These are phyloP conservation scores for Pseudofabraea citricarpa DNA, from an alignment of 2,329 filamentous ascomycete genomes.

Conservation along the genomic window DNA sequence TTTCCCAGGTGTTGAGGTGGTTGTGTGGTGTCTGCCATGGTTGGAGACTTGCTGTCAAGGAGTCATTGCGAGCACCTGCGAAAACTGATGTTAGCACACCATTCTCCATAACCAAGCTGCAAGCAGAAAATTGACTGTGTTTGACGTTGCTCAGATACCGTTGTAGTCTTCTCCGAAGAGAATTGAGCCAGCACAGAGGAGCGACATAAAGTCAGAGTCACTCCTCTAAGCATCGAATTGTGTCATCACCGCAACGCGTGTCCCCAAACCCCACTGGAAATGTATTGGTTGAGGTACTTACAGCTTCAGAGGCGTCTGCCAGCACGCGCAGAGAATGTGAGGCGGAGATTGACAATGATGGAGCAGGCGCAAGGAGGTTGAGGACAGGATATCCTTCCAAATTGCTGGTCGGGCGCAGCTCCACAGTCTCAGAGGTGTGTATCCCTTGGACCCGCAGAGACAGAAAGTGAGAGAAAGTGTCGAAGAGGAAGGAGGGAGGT, in stretches of 20 bases:
- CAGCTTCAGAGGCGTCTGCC: conserved; percentile 8
- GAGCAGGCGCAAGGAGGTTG: no score
- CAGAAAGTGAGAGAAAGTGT: conserved; percentile 3
- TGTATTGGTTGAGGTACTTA: background rate
- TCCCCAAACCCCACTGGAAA: background rate
- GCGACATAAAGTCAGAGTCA: conserved; percentile 42
- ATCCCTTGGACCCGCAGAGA: no score
- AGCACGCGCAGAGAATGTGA: no score
- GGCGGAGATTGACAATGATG: no score
- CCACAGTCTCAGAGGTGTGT: no score
- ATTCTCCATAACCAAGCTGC: background rate
- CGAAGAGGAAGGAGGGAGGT: conserved; percentile 1
- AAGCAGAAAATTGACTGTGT: conserved; percentile 7
- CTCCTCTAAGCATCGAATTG: conserved; percentile 49
- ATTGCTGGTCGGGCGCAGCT: no score
- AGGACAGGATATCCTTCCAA: no score
- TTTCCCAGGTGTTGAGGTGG: no score
- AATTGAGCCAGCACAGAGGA: conserved; percentile 60
- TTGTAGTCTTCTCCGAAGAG: conserved; percentile 77
- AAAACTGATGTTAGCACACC: conserved; percentile 9
- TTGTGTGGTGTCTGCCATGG: conserved; percentile 20
- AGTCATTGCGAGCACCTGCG: conserved; percentile 19
- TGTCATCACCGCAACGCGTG: conserved; percentile 54
- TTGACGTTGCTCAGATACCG: conserved; percentile 78
- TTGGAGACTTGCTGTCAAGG: conserved; percentile 14